Percentiles rank a stretch among this genome's conserved stretches.
These are phyloP conservation scores for Chaetomiaceae sp. DNA, from an alignment of 2,329 filamentous ascomycete genomes.

Conservation along the genomic window DNA sequence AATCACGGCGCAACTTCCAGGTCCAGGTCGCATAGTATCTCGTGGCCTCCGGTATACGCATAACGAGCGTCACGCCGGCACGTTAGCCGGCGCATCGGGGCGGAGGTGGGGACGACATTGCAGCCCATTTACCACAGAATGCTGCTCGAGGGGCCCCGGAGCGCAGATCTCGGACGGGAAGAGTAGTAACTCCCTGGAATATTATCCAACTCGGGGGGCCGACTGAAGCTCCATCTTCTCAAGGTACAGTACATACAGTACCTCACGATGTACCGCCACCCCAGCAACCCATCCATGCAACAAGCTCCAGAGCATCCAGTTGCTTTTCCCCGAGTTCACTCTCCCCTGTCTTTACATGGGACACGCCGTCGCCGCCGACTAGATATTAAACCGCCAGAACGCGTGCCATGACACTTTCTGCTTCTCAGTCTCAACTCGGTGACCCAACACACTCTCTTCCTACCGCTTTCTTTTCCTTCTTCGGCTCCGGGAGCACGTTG, in stretches of 20 bases:
- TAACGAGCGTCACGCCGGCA: background rate
- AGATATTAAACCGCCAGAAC: conserved; percentile 23
- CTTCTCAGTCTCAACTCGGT: conserved; percentile 25
- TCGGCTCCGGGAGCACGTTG: conserved; percentile 26
- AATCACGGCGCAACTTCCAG: background rate
- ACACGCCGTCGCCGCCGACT: background rate
- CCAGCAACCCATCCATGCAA: conserved; percentile 7
- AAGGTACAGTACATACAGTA: background rate
- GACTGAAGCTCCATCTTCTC: background rate
- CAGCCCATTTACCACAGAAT: background rate
- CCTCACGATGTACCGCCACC: conserved; percentile 4
- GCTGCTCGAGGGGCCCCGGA: too few relatives aligned
- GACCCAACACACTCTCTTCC: conserved; percentile 15
- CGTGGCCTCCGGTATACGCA: background rate
- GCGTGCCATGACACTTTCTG: conserved; percentile 12
- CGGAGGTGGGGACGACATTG: background rate
- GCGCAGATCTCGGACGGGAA: too few relatives aligned
- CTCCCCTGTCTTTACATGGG: conserved; percentile 1
- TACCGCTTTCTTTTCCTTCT: conserved; percentile 15
- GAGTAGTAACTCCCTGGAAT: too few relatives aligned
- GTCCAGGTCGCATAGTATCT: background rate
- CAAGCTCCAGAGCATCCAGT: conserved; percentile 5
- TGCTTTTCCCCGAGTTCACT: background rate
- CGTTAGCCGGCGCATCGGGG: background rate
- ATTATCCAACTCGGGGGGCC: background rate